Percentiles rank a stretch among this genome's conserved stretches.
phyloP scores from a whole-genome alignment of 495 filamentous ascomycete species.

The Penicillium soppii region DNA sequence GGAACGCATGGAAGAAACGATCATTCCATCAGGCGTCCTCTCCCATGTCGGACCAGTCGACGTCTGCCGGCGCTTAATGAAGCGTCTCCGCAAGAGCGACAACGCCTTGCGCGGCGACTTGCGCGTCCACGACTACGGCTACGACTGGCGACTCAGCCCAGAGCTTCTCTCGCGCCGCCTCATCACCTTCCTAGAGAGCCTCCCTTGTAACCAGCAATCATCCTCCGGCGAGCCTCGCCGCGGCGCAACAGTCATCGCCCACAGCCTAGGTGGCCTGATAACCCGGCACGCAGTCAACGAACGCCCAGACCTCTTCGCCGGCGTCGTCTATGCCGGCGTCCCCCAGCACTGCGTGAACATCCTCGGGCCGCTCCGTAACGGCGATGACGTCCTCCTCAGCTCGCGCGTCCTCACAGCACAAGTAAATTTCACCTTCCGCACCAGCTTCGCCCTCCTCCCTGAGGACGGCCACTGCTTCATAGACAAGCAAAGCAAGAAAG shows the following conservation, averaged over 20 bases:
- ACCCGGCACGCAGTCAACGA: constrained; percentile 88
- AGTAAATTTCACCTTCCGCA: constrained; percentile 91
- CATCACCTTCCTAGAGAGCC: constrained; percentile 65
- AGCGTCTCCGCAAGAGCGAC: constrained; percentile 68
- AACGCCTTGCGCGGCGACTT: constrained; percentile 70
- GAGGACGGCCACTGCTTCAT: constrained; percentile 89
- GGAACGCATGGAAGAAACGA: constrained; percentile 75
- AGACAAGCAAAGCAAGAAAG: constrained; percentile 75
- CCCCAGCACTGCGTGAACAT: constrained; percentile 89
- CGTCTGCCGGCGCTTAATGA: constrained; percentile 79
- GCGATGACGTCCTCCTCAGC: constrained; percentile 86
- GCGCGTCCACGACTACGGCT: constrained; percentile 86
- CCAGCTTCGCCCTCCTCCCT: constrained; percentile 80
- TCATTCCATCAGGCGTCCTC: constrained; percentile 83
- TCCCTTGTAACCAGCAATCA: constrained; percentile 64
- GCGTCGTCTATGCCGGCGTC: constrained; percentile 82
- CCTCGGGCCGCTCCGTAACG: constrained; percentile 84
- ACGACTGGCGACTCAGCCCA: constrained; percentile 92
- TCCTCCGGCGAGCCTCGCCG: constrained; percentile 20
- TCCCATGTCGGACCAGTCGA: constrained; percentile 91
- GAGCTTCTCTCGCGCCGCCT: constrained; percentile 69
- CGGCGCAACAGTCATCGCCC: constrained; percentile 81
- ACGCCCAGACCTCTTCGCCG: constrained; percentile 81
- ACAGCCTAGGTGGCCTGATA: constrained; percentile 87
- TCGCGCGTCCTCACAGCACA: constrained; percentile 90